A percentile compares a stretch with the other conserved stretches of the same genome.
Conservation (phyloP, 2,329 filamentous ascomycete species). For the Niveomyces coronatus region DNA sequence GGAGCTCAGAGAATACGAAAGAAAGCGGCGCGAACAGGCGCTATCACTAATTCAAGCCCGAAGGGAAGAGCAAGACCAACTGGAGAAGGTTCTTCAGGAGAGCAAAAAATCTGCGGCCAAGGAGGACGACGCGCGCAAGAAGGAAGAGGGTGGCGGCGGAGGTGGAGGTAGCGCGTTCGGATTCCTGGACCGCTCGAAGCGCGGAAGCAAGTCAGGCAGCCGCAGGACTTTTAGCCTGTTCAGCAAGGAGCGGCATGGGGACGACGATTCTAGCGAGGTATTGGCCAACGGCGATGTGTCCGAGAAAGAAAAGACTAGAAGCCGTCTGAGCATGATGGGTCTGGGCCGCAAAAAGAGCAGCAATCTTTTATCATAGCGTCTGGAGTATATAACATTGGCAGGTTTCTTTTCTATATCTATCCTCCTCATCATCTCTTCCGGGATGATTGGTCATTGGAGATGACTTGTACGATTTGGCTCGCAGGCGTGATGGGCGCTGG, state of each 20-base stretch:
- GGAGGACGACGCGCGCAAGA: slow-evolving; percentile 32
- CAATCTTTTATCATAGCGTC: slow-evolving; percentile 24
- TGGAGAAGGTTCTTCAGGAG: slow-evolving; percentile 53
- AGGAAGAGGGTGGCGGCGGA: slow-evolving; percentile 29
- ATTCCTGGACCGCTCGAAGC: slow-evolving; percentile 55
- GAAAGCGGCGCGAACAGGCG: slow-evolving; percentile 40
- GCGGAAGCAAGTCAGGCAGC: slow-evolving; percentile 68
- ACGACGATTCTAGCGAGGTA: slow-evolving; percentile 13
- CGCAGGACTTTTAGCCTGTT: slow-evolving; percentile 64
- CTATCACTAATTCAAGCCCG: slow-evolving; percentile 40
- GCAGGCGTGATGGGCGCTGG: too few species aligned
- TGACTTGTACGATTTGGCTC: too few species aligned
- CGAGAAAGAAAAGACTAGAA: slow-evolving; percentile 46
- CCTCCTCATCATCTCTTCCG: too few species aligned
- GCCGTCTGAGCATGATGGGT: slow-evolving; percentile 56
- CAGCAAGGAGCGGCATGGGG: slow-evolving; percentile 34
- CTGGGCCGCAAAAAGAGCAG: slow-evolving; percentile 64
- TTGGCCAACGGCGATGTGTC: slow-evolving; percentile 17
- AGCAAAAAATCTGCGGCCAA: slow-evolving; percentile 54
- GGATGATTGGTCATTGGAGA: too few species aligned
- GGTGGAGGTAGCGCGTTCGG: slow-evolving; percentile 29
- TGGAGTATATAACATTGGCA: neutral
- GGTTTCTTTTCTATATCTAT: too few species aligned
- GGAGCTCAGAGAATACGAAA: slow-evolving; percentile 27
- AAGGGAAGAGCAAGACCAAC: slow-evolving; percentile 50